Base-by-base conservation (phyloP, 139 green algal genomes). In the Marvania coccoides region DNA sequence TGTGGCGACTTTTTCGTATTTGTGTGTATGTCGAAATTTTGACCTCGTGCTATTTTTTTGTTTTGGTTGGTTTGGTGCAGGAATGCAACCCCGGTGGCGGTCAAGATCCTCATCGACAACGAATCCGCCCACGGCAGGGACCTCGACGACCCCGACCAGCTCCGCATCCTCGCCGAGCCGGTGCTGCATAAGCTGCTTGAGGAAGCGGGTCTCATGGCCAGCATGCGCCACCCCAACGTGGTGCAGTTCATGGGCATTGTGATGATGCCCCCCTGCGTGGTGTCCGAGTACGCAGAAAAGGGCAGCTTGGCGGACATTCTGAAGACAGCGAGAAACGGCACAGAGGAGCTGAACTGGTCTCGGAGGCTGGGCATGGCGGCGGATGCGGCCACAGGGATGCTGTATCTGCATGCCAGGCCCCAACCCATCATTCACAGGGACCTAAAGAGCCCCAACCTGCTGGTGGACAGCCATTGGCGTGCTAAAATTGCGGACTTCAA, bases 161-260 rank as follows among this genome's bases (percentile, higher is more conserved):
- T 51, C 19, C 42, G 42, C 19, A 51, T 19, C 19, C 19, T 51
- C 19, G 42, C 42, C 19, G 42, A 19, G 19, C 42, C 42, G 19
- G 42, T 51, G 19, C 19, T 51, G 19, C 19, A 51, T 51, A 51
- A 51, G 19, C 19, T 51, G 42, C 19, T 19, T 51, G 42, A 80
- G 69, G 79, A 86, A 70, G 75, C 73, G 8, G 54, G 60, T 24
- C 74, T 86, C 30, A 79, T 86, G 77, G 69, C 72, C 12, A 42
- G 39, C 4, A 57, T 86, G 69, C 45, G 71, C 14, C 74, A 80
- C 47, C 77, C 71, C n/a, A 86, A 86, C 48, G 65, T 70, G 2
- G 53, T 74, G 5, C 36, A 71, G 35, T 78, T 85, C 19, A 51
- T 51, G 42, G 42, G 42, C 19, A 51, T 51, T 51, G 42, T 51